Conservation (phyloP, 2,329 filamentous ascomycete genomes). For the Calonectria naviculata region DNA sequence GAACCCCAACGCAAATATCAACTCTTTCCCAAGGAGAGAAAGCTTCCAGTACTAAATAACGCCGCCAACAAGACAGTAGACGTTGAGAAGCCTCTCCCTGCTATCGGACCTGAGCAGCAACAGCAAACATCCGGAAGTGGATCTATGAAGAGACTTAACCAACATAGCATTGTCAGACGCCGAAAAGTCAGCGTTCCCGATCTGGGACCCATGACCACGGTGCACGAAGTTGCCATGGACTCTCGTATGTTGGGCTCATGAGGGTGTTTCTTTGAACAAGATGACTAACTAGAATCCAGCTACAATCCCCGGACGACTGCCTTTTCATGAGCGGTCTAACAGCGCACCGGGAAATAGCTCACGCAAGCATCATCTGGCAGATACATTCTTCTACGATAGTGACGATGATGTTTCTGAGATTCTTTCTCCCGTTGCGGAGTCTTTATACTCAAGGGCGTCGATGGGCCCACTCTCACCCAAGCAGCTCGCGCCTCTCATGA, state of each 20-base stretch:
- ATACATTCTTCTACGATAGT: conserved; percentile 40
- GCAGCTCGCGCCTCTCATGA: conserved; percentile 66
- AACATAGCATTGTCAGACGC: conserved; percentile 66
- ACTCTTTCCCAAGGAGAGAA: conserved; percentile 67
- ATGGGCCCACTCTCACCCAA: conserved; percentile 61
- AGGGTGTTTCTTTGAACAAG: not conserved
- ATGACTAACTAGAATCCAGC: conserved; percentile 55
- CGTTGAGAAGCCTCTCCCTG: conserved; percentile 60
- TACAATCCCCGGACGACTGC: conserved; percentile 74
- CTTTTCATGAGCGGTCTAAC: conserved; percentile 72
- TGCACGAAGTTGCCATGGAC: conserved; percentile 75
- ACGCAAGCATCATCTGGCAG: conserved; percentile 51
- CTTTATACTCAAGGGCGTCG: conserved; percentile 31
- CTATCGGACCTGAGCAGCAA: conserved; percentile 54
- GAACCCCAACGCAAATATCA: conserved; percentile 67
- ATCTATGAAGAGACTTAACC: conserved; percentile 66
- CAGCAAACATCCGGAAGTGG: conserved; percentile 46
- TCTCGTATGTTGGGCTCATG: conserved; percentile 66
- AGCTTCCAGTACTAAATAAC: conserved; percentile 51
- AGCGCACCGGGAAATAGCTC: conserved; percentile 68
- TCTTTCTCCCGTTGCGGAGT: conserved; percentile 33
- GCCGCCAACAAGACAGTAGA: conserved; percentile 60
- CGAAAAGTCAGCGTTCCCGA: conserved; percentile 74
- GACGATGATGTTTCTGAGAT: conserved; percentile 38
- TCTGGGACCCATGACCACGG: conserved; percentile 75